phyloP scores from a whole-genome alignment of 2,329 filamentous ascomycete genomes.

The Verticillium albo-atrum region DNA sequence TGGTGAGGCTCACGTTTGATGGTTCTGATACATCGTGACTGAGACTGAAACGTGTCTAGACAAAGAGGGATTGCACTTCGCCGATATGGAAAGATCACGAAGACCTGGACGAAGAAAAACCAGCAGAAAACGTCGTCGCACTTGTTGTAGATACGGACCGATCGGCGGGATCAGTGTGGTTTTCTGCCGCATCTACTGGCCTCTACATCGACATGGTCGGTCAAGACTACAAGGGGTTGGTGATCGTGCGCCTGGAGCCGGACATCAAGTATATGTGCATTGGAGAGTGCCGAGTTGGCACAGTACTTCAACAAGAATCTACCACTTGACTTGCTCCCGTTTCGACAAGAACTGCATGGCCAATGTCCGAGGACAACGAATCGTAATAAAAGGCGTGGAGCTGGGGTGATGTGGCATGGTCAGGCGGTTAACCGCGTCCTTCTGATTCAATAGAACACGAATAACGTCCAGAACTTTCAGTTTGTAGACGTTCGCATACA shows the following conservation, averaged over 20 bases:
- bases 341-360: neutral
- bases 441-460: neutral
- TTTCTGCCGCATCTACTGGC: too few species aligned
- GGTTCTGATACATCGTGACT: too few species aligned
- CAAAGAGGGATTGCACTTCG: too few species aligned
- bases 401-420: neutral
- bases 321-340: neutral
- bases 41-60: too few species aligned
- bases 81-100: neutral
- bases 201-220: too few species aligned
- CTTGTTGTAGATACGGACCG: neutral
- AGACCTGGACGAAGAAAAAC: neutral
- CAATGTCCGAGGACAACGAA: neutral
- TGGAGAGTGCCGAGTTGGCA: neutral
- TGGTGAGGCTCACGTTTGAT: too few species aligned
- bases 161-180: neutral
- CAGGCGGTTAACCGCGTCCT: neutral
- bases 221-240: neutral
- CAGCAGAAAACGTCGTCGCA: neutral
- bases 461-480: neutral
- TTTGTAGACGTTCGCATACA: neutral
- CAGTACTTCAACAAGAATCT: neutral
- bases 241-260: neutral
- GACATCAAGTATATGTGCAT: neutral
- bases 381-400: neutral